Percentiles rank a stretch among this genome's conserved stretches.
Conservation (phyloP, 2,329 filamentous ascomycete genomes). For the Fusarium duplospermum region DNA sequence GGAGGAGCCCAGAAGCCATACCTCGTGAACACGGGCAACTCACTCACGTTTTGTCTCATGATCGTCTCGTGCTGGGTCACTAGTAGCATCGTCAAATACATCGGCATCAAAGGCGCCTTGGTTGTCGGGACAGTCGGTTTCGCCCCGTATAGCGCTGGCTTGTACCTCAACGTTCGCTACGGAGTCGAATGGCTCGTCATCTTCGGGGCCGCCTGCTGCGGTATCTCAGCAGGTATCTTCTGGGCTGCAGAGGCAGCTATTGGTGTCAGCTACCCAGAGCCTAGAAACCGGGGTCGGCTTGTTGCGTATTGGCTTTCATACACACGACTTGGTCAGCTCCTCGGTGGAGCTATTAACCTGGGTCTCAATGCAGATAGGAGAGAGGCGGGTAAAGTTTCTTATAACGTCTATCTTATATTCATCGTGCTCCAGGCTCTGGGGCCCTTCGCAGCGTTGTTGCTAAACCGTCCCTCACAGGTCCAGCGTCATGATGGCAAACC, state of each 20-base stretch:
- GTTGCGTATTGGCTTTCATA: not conserved
- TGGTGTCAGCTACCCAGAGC: not conserved
- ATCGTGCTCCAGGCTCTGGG: not conserved
- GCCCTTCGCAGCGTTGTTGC: not conserved
- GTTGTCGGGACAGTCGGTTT: conserved; percentile 56
- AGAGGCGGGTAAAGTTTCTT: not conserved
- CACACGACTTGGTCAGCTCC: not conserved
- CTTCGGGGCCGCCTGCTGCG: not conserved
- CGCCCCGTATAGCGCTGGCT: conserved; percentile 11
- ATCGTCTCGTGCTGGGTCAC: conserved; percentile 62
- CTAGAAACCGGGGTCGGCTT: not conserved
- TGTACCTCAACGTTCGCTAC: not conserved
- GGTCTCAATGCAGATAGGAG: not conserved
- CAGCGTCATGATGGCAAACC: not conserved
- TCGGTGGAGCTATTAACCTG: not conserved
- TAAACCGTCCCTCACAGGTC: not conserved
- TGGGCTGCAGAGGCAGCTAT: not conserved
- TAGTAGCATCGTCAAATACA: conserved; percentile 27
- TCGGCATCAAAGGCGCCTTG: conserved; percentile 49
- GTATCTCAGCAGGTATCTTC: not conserved
- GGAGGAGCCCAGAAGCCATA: conserved; percentile 68
- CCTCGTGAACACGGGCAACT: conserved; percentile 70
- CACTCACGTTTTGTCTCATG: conserved; percentile 59
- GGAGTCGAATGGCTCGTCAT: not conserved
- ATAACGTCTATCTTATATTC: not conserved